phyloP scores from a whole-genome alignment of 2,329 filamentous ascomycete genomes.

The Penicillium aurantiogriseum region DNA sequence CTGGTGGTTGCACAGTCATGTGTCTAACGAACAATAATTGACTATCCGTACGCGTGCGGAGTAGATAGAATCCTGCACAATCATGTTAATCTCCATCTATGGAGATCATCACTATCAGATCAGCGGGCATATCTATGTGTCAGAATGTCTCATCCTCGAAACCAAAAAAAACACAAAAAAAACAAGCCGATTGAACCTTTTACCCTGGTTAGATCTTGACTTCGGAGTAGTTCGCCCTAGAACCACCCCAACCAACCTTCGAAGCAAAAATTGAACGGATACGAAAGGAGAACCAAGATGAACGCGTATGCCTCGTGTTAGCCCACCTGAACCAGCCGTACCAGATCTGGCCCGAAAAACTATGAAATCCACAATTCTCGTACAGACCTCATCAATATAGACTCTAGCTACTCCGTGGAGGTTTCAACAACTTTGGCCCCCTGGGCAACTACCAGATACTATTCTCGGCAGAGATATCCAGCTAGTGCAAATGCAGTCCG shows the following conservation, averaged over 20 bases:
- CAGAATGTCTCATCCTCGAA: slow-evolving; percentile 7
- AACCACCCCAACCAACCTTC: neutral
- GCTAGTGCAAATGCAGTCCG: neutral
- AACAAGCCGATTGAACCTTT: too few species aligned
- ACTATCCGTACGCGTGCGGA: neutral
- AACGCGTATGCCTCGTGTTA: neutral
- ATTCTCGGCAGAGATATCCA: neutral
- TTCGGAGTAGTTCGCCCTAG: neutral
- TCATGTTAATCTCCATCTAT: neutral
- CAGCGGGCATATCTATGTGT: neutral
- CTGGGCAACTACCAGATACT: neutral
- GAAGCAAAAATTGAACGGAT: neutral
- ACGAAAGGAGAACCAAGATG: neutral
- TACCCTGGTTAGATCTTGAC: too few species aligned
- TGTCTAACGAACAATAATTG: neutral
- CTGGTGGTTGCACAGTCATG: neutral
- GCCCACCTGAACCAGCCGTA: neutral
- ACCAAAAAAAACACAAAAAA: neutral
- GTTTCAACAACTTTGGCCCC: slow-evolving; percentile 15
- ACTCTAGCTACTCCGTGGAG: slow-evolving; percentile 13
- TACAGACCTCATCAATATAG: slow-evolving; percentile 7
- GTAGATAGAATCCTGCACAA: neutral
- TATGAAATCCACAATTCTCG: neutral
- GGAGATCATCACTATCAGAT: neutral
- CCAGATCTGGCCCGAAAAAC: neutral